A percentile compares a stretch with the other conserved stretches of the same genome.
Conservation (phyloP, 768 basidiomycete species). For the Mycena kentingensis region DNA sequence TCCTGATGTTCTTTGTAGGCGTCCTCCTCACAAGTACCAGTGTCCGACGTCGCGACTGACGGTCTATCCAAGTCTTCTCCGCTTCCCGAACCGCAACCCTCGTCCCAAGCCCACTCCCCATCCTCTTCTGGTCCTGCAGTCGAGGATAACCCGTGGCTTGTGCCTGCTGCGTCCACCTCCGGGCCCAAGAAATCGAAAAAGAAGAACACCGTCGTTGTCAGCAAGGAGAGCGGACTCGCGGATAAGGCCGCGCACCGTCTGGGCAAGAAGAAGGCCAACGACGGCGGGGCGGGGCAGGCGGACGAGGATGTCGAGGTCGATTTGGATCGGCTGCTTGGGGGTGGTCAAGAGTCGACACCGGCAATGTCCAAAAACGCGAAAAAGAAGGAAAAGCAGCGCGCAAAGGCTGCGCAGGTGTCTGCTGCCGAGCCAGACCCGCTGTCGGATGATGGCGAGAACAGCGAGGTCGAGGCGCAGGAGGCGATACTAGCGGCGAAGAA, state of each 20-base stretch:
- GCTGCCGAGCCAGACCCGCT: conserved; percentile 36
- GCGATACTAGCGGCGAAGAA: conserved; percentile 39
- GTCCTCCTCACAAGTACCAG: too few species aligned
- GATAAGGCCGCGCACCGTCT: conserved; percentile 76
- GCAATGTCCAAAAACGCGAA: conserved; percentile 51
- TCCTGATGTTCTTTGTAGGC: too few species aligned
- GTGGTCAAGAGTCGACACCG: conserved; percentile 33
- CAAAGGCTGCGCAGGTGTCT: conserved; percentile 52
- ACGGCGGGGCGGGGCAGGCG: conserved; percentile 60
- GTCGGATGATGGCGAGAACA: conserved; percentile 58
- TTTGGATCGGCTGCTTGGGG: conserved; percentile 49
- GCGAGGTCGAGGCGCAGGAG: conserved; percentile 75
- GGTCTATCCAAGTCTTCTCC: background rate
- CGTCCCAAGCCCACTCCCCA: conserved; percentile 19
- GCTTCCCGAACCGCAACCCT: conserved; percentile 6
- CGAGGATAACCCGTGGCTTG: conserved; percentile 82
- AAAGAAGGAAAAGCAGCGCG: conserved; percentile 48
- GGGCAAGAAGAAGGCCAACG: conserved; percentile 63
- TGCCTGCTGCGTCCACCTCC: conserved; percentile 32
- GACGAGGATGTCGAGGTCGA: conserved; percentile 84
- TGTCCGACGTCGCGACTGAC: too few species aligned
- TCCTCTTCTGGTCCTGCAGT: conserved; percentile 18
- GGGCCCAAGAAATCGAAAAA: conserved; percentile 59
- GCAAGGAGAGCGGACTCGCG: conserved; percentile 60
- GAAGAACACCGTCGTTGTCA: conserved; percentile 70